Conservation (phyloP, 164 flowering plant genomes). For the Nelumbo lutea region DNA sequence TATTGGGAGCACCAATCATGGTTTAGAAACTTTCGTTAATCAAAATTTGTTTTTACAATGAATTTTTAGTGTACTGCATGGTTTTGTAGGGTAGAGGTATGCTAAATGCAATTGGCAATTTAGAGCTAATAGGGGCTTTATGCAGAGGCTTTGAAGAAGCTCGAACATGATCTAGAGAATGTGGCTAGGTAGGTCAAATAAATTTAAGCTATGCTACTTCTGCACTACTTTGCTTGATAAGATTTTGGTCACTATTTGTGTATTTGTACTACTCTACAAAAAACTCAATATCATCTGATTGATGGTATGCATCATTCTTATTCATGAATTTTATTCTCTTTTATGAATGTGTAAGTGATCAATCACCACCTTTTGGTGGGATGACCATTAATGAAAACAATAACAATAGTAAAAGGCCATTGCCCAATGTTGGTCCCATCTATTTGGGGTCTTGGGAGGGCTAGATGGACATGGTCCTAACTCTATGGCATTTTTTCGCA, state of each 20-base stretch:
- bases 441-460: no score
- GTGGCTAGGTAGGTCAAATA: conserved; percentile 67
- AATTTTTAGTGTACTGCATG: conserved; percentile 3
- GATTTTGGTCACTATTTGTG: no score
- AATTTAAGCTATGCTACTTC: neutral
- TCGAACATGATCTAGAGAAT: conserved; percentile 67
- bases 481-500: no score
- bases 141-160: conserved; percentile 79
- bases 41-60: neutral
- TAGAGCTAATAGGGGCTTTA: conserved; percentile 80
- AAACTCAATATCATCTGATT: neutral
- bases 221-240: neutral
- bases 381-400: no score
- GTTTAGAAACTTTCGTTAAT: neutral
- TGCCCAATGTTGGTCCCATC: no score
- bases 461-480: no score
- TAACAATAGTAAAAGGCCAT: no score
- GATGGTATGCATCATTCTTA: neutral
- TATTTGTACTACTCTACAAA: no score
- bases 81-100: conserved; percentile 82
- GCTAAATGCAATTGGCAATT: conserved; percentile 87
- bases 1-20: neutral
- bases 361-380: no score
- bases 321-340: neutral
- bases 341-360: no score